Percentiles rank a stretch among this genome's conserved stretches.
phyloP scores from a whole-genome alignment of 768 basidiomycete genomes.

The Panaeolus papilionaceus region DNA sequence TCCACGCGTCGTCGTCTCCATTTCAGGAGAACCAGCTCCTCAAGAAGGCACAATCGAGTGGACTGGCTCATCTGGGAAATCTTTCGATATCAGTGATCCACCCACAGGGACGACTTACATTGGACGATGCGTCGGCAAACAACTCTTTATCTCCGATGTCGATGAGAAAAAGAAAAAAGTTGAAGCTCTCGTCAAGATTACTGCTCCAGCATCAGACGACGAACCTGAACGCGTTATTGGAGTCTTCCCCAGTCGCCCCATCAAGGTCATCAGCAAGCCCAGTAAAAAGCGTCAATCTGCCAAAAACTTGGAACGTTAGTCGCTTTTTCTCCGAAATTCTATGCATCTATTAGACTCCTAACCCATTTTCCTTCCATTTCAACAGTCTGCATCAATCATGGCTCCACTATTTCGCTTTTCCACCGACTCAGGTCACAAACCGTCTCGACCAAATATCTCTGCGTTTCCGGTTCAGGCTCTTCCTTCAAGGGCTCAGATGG shows the following conservation, averaged over 20 bases:
- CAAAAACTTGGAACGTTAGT: slow-evolving; percentile 91
- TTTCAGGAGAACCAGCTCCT: slow-evolving; percentile 88
- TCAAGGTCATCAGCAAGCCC: slow-evolving; percentile 98
- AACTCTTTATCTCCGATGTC: slow-evolving; percentile 93
- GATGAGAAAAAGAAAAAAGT: slow-evolving; percentile 97
- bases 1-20: slow-evolving; percentile 86
- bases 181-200: slow-evolving; percentile 90
- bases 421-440: slow-evolving; percentile 96
- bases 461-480: slow-evolving; percentile 91
- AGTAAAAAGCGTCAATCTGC: slow-evolving; percentile 96
- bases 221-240: slow-evolving; percentile 87
- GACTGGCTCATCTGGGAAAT: slow-evolving; percentile 85
- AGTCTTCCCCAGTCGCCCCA: slow-evolving; percentile 90
- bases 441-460: slow-evolving; percentile 94
- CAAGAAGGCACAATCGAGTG: slow-evolving; percentile 89
- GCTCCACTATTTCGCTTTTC: slow-evolving; percentile 93
- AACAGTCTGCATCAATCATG: slow-evolving; percentile 93
- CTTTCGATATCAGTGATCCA: slow-evolving; percentile 80
- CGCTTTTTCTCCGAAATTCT: slow-evolving; percentile 20
- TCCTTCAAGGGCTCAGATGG: slow-evolving; percentile 96
- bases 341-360: slow-evolving; percentile 9
- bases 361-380: slow-evolving; percentile 20
- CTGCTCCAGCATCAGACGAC: slow-evolving; percentile 79
- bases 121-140: slow-evolving; percentile 93
- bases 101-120: slow-evolving; percentile 88